Evolutionary conservation across 2,329 filamentous ascomycete species (phyloP), one percentile per base, ranked within the genome.

Genomic region (Diplodia corticola): DNA sequence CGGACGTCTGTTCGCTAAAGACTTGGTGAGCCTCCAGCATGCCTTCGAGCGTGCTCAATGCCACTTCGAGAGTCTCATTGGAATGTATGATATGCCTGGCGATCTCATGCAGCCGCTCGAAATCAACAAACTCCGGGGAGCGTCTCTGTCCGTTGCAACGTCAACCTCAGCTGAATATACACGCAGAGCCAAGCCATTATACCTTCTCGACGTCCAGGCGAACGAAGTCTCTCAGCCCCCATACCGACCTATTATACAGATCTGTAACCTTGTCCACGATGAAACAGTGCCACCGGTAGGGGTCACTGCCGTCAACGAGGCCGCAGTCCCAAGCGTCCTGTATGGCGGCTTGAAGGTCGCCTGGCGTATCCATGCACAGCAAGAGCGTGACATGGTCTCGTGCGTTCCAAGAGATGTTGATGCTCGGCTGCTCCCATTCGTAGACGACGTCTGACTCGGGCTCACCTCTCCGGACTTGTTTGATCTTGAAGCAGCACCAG

Each of bases 401-500:
- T 4, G 22, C 2, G 3, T 63, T 44, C 60, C 60, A 63, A 2
- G 49, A 53, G 28, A 63, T 48, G 17, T 51, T 20, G 12, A 63
- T 17, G 17, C 49, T 63, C 2, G 49, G 46, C 33, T 63, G 60
- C 12, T 40, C 30, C 48, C 60, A 63, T 15, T 17, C 1, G 24
- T 61, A 61, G 4, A 17, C n/a, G 28, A 61, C 22, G 15, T 35
- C 28, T 13, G 12, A 35, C 7, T 5, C 12, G 5, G 13, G 5
- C 10, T 33, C 1, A 2, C 6, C n/a, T 22, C 26, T 61, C 5
- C n/a, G 22, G 10, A 63, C 60, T 26, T 63, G 60, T 13, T 63
- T 63, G 20, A 63, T 44, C n/a, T 63, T 63, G 7, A 63, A 63
- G 22, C 60, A 63, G 15, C 35, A 63, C 60, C 60, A 63, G 40